Evolutionary conservation across 2,329 filamentous ascomycete genomes (phyloP).

Genomic region (Ophiostoma novo-ulmi): DNA sequence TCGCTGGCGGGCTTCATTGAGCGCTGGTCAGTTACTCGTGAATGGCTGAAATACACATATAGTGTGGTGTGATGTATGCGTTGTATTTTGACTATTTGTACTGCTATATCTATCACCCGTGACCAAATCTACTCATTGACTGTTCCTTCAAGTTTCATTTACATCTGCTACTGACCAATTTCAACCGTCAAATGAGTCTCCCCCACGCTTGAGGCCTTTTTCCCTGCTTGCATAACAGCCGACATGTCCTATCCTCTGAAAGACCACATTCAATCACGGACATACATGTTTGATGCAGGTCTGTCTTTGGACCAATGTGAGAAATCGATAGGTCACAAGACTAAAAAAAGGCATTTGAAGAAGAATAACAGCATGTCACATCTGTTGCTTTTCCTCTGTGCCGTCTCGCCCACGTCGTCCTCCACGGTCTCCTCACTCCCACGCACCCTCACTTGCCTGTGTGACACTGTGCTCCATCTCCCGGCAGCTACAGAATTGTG

Average conservation of each 20-base stretch:
- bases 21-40: too few species aligned
- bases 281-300: background rate
- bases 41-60: too few species aligned
- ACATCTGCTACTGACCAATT: too few species aligned
- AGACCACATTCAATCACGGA: background rate
- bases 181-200: too few species aligned
- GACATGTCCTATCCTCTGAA: background rate
- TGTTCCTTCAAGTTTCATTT: too few species aligned
- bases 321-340: background rate
- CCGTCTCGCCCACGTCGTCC: background rate
- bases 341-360: background rate
- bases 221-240: background rate
- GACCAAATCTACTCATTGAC: too few species aligned
- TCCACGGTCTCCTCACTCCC: background rate
- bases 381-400: background rate
- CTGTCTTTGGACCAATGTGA: background rate
- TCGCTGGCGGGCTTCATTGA: too few species aligned
- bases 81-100: too few species aligned
- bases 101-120: too few species aligned
- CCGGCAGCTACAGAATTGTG: background rate
- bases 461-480: background rate
- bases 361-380: background rate
- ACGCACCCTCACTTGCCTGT: background rate
- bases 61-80: too few species aligned
- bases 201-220: constrained; percentile 3